Evolutionary conservation across 106 monocot species (phyloP).

Genomic region (Phalaenopsis equestris): DNA sequence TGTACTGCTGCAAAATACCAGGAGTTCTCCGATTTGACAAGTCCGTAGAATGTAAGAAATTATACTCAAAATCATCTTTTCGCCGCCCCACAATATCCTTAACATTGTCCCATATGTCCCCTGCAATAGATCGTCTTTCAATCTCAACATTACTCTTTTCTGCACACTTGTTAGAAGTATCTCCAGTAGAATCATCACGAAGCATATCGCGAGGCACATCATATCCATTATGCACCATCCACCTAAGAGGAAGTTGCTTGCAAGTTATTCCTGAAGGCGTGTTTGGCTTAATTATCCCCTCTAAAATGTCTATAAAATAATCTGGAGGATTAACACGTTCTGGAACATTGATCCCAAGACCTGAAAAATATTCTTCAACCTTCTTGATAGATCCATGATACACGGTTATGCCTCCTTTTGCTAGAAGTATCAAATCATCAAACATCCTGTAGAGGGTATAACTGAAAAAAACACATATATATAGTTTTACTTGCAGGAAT

Average conservation of each 20-base stretch:
- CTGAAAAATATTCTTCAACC: constrained; percentile 87
- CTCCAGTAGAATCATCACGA: constrained; percentile 25
- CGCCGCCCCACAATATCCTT: constrained; percentile 52
- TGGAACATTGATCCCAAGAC: constrained; percentile 83
- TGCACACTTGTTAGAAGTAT: constrained; percentile 21
- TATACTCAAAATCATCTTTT: constrained; percentile 42
- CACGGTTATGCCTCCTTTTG: constrained; percentile 82
- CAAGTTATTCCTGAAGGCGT: constrained; percentile 40
- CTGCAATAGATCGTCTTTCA: constrained; percentile 31
- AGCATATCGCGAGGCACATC: constrained; percentile 76
- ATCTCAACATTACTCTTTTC: constrained; percentile 14
- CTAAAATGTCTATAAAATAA: constrained; percentile 86
- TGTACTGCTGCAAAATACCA: constrained; percentile 70
- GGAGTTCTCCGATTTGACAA: constrained; percentile 76
- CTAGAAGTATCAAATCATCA: constrained; percentile 91
- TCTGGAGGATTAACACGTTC: constrained; percentile 98
- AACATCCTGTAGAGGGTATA: constrained; percentile 96
- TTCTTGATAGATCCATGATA: constrained; percentile 88
- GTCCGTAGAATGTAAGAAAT: constrained; percentile 52
- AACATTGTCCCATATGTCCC: constrained; percentile 63
- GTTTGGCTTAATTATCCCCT: constrained; percentile 80
- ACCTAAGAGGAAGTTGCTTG: constrained; percentile 67
- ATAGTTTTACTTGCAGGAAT: neutral
- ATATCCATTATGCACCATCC: constrained; percentile 83
- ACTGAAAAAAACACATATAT: constrained; percentile 31